Conservation (phyloP, 257 asterid genomes). For the Scutellaria baicalensis region DNA sequence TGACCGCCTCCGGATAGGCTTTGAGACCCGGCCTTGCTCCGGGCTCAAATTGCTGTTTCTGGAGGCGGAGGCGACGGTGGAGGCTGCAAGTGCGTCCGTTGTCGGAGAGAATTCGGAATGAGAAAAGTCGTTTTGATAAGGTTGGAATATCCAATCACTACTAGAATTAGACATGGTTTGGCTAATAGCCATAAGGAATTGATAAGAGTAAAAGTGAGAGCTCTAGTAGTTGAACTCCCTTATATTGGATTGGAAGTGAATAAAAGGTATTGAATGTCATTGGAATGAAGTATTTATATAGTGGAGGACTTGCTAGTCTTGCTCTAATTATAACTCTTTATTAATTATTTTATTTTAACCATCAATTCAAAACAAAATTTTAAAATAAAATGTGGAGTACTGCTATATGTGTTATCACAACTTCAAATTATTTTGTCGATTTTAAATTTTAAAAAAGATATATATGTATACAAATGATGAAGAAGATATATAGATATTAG, state of each 20-base stretch:
- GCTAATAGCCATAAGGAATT: constrained; percentile 25
- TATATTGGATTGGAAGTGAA: background rate
- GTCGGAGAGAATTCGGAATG: constrained; percentile 9
- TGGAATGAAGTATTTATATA: constrained; percentile 17
- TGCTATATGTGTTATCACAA: no score
- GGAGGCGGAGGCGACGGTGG: background rate
- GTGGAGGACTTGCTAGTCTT: constrained; percentile 12
- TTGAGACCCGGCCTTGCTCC: constrained; percentile 32
- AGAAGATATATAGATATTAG: no score
- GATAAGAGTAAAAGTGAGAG: background rate
- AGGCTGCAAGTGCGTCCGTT: background rate
- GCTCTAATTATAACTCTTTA: background rate
- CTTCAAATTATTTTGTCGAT: no score
- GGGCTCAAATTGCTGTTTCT: constrained; percentile 19
- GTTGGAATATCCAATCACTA: constrained; percentile 23
- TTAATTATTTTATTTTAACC: background rate
- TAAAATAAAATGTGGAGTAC: background rate
- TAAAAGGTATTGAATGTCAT: constrained; percentile 5
- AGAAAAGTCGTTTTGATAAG: constrained; percentile 13
- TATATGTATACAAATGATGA: background rate
- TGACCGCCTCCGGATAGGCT: constrained; percentile 36
- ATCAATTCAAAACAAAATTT: background rate
- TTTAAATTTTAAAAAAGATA: no score
- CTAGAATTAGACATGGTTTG: constrained; percentile 35
- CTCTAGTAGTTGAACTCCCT: background rate